Percentiles rank a stretch among this genome's conserved stretches.
Evolutionary conservation across 164 flowering plant species (phyloP).

Genomic region (Pachysandra terminalis): DNA sequence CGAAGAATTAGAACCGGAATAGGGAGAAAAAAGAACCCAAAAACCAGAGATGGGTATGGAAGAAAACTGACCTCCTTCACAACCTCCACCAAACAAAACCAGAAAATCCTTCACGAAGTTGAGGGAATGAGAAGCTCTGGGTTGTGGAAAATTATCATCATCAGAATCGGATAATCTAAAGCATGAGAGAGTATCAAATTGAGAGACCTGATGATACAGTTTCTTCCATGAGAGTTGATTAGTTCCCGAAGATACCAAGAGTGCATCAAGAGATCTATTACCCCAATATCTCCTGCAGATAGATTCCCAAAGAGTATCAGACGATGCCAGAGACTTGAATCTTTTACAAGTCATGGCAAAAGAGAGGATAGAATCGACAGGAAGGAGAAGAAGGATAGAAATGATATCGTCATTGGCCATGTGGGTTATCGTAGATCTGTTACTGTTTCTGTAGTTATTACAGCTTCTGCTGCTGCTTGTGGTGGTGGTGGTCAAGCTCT

Average conservation of each 20-base stretch:
- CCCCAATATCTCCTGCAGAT: slow-evolving; percentile 82
- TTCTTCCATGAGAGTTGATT: slow-evolving; percentile 49
- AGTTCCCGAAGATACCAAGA: slow-evolving; percentile 26
- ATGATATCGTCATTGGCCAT: slow-evolving; percentile 60
- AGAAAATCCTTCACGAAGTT: slow-evolving; percentile 71
- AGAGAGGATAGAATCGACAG: slow-evolving; percentile 65
- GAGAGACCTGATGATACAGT: slow-evolving; percentile 51
- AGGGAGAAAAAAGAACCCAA: slow-evolving; percentile 1
- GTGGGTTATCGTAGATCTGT: slow-evolving; percentile 31
- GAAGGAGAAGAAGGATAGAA: slow-evolving; percentile 73
- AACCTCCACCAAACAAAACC: slow-evolving; percentile 94
- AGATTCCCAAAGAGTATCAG: slow-evolving; percentile 73
- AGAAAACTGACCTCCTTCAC: slow-evolving; percentile 74
- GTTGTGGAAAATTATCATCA: slow-evolving; percentile 33
- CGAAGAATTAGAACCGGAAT: not conserved
- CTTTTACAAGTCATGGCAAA: slow-evolving; percentile 73
- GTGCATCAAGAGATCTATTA: slow-evolving; percentile 42
- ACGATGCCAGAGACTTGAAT: slow-evolving; percentile 45
- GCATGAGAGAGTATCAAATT: slow-evolving; percentile 52
- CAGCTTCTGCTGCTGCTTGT: slow-evolving; percentile 11
- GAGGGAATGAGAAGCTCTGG: slow-evolving; percentile 91
- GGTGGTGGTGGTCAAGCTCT: slow-evolving; percentile 15
- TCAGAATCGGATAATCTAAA: slow-evolving; percentile 32
- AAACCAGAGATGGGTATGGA: slow-evolving; percentile 4
- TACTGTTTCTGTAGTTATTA: slow-evolving; percentile 13